Evolutionary conservation across 2,329 filamentous ascomycete genomes (phyloP).

Genomic region (Escovopsis sp.): DNA sequence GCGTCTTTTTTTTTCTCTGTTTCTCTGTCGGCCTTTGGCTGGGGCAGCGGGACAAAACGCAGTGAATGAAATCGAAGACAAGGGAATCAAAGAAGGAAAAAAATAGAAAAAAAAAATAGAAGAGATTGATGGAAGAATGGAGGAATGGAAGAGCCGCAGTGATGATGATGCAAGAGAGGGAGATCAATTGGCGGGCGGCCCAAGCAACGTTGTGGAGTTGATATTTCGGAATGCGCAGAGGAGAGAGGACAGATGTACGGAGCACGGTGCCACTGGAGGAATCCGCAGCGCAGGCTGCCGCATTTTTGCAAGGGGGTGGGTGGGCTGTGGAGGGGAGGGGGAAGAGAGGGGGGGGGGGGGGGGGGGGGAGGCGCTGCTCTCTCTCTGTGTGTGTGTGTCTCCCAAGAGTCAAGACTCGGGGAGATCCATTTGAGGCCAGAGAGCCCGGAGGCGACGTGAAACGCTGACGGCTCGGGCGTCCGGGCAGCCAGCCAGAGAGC

Average conservation of each 20-base stretch:
- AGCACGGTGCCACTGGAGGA: conserved; percentile 1
- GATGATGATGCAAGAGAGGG: conserved; percentile 2
- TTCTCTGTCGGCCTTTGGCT: conserved; percentile 1
- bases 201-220: too few species aligned
- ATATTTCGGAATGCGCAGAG: conserved; percentile 6
- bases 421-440: too few species aligned
- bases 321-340: too few species aligned
- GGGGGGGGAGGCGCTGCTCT: conserved; percentile 2
- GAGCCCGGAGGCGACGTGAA: not conserved
- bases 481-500: too few species aligned
- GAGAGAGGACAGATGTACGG: conserved; percentile 14
- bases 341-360: too few species aligned
- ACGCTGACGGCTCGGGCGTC: not conserved
- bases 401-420: too few species aligned
- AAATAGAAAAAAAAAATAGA: conserved; percentile 2
- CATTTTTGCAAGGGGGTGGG: conserved; percentile 4
- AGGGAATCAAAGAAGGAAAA: too few species aligned
- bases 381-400: too few species aligned
- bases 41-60: too few species aligned
- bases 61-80: too few species aligned
- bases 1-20: conserved; percentile 9
- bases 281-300: conserved; percentile 5
- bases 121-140: conserved; percentile 1
- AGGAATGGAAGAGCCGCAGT: not conserved
- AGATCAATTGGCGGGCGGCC: too few species aligned